Evolutionary conservation across 73 alveolate genomes (phyloP), one percentile per base, ranked within the genome.

Genomic region (Blepharisma stoltei): DNA sequence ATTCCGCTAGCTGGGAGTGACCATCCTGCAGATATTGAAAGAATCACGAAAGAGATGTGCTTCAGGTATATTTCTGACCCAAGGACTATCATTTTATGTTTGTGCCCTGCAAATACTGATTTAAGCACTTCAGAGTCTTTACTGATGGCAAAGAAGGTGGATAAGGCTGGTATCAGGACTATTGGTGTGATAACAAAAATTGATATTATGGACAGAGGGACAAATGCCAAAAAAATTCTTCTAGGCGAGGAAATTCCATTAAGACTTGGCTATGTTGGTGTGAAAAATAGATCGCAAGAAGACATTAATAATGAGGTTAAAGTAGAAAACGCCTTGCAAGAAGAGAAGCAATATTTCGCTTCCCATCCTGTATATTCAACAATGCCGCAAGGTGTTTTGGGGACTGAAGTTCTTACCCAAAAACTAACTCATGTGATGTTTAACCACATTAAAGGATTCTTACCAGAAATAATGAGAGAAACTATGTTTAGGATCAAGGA

Each of bases 181-280:
- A 54, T 92, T 37, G 99, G 98, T 37, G 98, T 93, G 7, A 50
- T 71, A 41, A 80, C 84, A 6, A 94, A 95, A 75, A 90, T 95
- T 55, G 99, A 96, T 85, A 90, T 94, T 83, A 96, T 96, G 99
- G 99, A 95, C 75, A 87, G 82, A 48, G 99, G 99, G 18, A 92
- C 99, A 0, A 97, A 97, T 85, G 99, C 99, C 6, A 89, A 89
- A 55, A 82, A 94, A 71, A 86, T 96, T 92, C 87, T 97, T 47
- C n/a, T 89, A 46, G 97, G 97, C 45, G 95, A 94, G 73, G 99
- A 95, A 55, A 95, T 95, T 23, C 97, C 97, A 9, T 83, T 97
- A 25, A 90, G 96, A 85, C 91, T 97, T 50, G 99, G 99, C 23
- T 96, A 93, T 76, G 97, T 96, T 50, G 99, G 99, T n/a, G 98